Evolutionary conservation across 306 rosid genomes (phyloP).

Genomic region (Quillaja saponaria): DNA sequence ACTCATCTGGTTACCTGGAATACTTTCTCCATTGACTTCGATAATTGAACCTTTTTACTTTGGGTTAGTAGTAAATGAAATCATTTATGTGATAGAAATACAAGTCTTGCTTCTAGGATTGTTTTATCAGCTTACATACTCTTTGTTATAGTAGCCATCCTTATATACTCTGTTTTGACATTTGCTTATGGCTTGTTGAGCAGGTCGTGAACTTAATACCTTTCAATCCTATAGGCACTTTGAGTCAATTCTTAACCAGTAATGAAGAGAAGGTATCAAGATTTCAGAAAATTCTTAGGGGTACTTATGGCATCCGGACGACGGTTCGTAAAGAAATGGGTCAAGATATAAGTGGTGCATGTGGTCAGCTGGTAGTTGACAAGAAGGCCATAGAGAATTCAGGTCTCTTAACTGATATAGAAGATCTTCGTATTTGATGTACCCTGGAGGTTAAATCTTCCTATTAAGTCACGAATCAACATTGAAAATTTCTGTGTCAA

Average conservation of each 20-base stretch:
- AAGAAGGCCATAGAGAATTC: conserved; percentile 49
- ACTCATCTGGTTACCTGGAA: background rate
- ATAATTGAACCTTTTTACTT: background rate
- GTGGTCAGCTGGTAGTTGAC: conserved; percentile 88
- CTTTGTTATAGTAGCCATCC: background rate
- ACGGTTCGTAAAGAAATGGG: conserved; percentile 95
- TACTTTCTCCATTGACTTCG: background rate
- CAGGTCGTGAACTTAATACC: conserved; percentile 98
- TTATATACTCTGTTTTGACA: conserved; percentile 14
- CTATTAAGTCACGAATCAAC: too few species aligned
- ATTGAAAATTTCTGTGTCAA: background rate
- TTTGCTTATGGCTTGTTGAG: conserved; percentile 23
- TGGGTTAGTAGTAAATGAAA: background rate
- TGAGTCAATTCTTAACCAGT: conserved; percentile 77
- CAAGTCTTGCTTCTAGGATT: too few species aligned
- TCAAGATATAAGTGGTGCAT: conserved; percentile 96
- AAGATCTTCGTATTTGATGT: conserved; percentile 70
- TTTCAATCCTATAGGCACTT: conserved; percentile 81
- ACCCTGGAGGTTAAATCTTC: conserved; percentile 17
- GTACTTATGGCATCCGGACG: conserved; percentile 75
- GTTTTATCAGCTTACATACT: background rate
- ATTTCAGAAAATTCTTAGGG: conserved; percentile 83
- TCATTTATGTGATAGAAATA: conserved; percentile 1
- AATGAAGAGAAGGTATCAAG: conserved; percentile 59
- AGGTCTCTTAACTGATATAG: conserved; percentile 66